phyloP scores from a whole-genome alignment of 2,329 filamentous ascomycete genomes.

The Cladophialophora exuberans region DNA sequence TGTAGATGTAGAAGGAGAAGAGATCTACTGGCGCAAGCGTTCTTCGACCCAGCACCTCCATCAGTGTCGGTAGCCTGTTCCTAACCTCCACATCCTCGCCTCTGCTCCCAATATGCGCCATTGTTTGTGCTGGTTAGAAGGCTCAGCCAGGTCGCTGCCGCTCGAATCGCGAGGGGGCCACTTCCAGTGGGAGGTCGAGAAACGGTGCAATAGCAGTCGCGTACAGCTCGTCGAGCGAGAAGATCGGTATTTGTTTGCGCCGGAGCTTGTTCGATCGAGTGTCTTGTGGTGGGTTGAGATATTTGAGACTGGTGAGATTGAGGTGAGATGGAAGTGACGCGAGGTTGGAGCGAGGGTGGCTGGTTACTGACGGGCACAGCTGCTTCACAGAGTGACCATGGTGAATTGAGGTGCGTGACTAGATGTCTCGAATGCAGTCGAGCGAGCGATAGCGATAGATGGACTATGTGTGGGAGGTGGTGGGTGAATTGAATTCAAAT shows the following conservation, averaged over 20 bases:
- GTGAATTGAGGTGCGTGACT: background rate
- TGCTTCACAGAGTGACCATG: conserved; percentile 8
- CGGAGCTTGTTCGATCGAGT: too few relatives aligned
- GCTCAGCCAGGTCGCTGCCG: background rate
- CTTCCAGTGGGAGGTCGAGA: background rate
- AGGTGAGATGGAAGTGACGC: conserved; percentile 12
- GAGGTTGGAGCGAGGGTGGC: background rate
- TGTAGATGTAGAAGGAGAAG: conserved; percentile 99
- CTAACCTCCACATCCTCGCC: conserved; percentile 54
- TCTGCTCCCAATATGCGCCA: conserved; percentile 19
- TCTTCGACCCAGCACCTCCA: conserved; percentile 90
- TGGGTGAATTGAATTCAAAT: background rate
- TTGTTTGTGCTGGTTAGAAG: conserved; percentile 2
- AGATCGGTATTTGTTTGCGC: too few relatives aligned
- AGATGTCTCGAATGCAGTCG: background rate
- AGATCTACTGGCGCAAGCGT: conserved; percentile 96
- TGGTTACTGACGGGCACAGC: background rate
- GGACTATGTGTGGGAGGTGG: background rate
- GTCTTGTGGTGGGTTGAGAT: background rate
- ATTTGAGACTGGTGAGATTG: background rate
- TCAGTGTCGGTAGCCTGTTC: conserved; percentile 89
- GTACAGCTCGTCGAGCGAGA: too few relatives aligned
- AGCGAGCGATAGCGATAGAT: background rate
- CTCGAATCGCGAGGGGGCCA: background rate
- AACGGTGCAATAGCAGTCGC: too few relatives aligned